Evolutionary conservation across 116 monocot species (phyloP), one percentile per base, ranked within the genome.

Genomic region (Papilionanthe hybrid): DNA sequence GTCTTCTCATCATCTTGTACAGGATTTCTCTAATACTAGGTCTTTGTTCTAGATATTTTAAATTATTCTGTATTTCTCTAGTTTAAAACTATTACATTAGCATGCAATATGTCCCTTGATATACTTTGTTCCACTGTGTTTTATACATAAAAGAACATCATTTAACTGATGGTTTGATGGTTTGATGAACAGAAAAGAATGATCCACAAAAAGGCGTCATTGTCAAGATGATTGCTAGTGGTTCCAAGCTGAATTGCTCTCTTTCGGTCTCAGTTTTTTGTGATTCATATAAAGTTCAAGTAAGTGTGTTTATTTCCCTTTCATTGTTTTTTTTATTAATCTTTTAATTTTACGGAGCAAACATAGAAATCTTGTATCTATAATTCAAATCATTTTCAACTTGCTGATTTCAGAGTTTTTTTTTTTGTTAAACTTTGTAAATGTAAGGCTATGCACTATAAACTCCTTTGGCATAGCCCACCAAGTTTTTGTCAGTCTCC

Each of bases 211-310:
- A 92, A 82, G 97, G 97, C 80, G 88, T 94, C 27, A 67, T 81
- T 75, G 78, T 91, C 58, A 97, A 84, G 72, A 94, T 89, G 87
- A 79, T 77, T 60, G 69, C 87, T 69, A 60, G 20, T 76, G 83
- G 80, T 68, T 50, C 45, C 19, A 85, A 83, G 78, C 72, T 45
- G n/a, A 92, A 89, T 53, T 97, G 97, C 75, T 94, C 91, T 4
- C 88, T 97, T 72, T 89, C 92, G 80, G 84, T 97, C 83, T 86
- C 86, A 63, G 78, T 97, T 67, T 72, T 85, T 44, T 97, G 96
- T 81, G 91, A 92, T 80, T 65, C 81, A 77, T 82, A 77, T 78
- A 48, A 83, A 49, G 84, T 66, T 67, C 80, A 87, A 73, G 96
- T 91, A 58, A 75, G 85, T 87, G 37, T 15, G 19, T 73, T 73